Conservation (phyloP, 2,329 filamentous ascomycete species). For the Phialophora verrucosa region DNA sequence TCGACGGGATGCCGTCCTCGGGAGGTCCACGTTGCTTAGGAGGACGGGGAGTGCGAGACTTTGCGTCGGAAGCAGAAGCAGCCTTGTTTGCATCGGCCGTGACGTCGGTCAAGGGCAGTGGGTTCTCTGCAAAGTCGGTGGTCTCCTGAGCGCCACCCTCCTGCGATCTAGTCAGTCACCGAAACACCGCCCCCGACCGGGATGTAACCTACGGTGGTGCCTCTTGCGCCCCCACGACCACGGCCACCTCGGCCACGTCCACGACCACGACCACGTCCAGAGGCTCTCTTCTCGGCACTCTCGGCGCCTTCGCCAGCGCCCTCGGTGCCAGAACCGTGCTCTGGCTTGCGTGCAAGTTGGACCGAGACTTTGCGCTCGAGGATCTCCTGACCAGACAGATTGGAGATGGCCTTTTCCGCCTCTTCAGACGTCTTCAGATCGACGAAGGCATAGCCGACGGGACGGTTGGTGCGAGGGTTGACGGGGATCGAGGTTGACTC, state of each 20-base stretch:
- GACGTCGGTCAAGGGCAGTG: constrained; percentile 65
- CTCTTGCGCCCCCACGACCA: constrained; percentile 59
- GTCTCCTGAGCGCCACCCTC: constrained; percentile 45
- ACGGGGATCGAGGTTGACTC: constrained; percentile 99
- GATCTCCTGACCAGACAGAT: constrained; percentile 97
- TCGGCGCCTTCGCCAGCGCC: constrained; percentile 72
- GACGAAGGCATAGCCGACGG: constrained; percentile 98
- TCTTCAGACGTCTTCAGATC: constrained; percentile 93
- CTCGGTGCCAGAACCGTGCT: constrained; percentile 78
- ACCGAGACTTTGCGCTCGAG: constrained; percentile 99
- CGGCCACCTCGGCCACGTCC: constrained; percentile 69
- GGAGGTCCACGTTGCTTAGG: constrained; percentile 90
- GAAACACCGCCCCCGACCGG: neutral
- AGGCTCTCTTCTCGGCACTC: constrained; percentile 62
- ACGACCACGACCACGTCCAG: constrained; percentile 65
- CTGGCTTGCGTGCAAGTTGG: constrained; percentile 96
- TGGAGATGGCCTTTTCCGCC: constrained; percentile 91
- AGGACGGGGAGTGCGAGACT: constrained; percentile 58
- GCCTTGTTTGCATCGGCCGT: constrained; percentile 55
- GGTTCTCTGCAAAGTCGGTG: constrained; percentile 56
- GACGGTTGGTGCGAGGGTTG: constrained; percentile 98
- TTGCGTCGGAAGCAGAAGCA: constrained; percentile 41
- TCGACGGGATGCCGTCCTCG: constrained; percentile 95
- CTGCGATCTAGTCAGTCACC: constrained; percentile 23
- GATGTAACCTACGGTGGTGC: constrained; percentile 29